Evolutionary conservation across 202 grass and related monocot species (phyloP).

Genomic region (Hordeum pubiflorum): DNA sequence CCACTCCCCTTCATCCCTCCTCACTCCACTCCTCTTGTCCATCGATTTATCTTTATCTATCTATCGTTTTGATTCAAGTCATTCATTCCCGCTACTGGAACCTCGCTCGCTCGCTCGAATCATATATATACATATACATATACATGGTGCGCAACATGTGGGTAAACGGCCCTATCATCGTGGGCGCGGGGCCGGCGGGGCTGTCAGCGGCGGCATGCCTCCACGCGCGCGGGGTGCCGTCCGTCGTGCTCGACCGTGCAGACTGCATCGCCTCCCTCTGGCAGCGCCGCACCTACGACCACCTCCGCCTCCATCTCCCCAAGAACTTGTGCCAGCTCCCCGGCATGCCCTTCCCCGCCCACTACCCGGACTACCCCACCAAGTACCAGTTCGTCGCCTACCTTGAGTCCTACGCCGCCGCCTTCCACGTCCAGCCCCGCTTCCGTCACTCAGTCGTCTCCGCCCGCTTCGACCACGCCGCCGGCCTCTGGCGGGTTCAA

Average conservation of each 20-base stretch:
- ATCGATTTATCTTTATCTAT: no score
- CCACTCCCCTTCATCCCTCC: no score
- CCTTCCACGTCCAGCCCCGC: conserved; percentile 31
- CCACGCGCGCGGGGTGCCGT: conserved; percentile 38
- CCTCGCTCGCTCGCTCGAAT: no score
- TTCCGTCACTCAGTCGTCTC: conserved; percentile 66
- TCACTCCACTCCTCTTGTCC: no score
- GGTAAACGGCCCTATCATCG: conserved; percentile 79
- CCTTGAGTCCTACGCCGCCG: conserved; percentile 51
- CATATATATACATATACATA: no score
- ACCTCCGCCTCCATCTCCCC: conserved; percentile 71
- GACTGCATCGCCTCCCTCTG: conserved; percentile 84
- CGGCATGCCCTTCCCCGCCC: conserved; percentile 40
- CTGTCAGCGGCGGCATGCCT: conserved; percentile 72
- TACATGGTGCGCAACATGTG: conserved; percentile 32
- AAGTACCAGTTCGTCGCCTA: conserved; percentile 77
- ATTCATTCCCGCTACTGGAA: no score
- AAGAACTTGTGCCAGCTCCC: conserved; percentile 82
- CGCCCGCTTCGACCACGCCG: conserved; percentile 45
- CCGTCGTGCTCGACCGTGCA: conserved; percentile 59
- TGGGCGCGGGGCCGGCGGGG: conserved; percentile 75
- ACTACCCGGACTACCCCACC: conserved; percentile 64
- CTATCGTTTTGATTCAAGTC: no score
- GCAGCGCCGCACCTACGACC: conserved; percentile 70
- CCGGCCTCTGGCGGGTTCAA: conserved; percentile 41